Percentiles rank a stretch among this genome's conserved stretches.
These are phyloP conservation scores for Podospora bellae-mahoneyi DNA, from an alignment of 495 filamentous ascomycete species.

Conservation along the genomic window DNA sequence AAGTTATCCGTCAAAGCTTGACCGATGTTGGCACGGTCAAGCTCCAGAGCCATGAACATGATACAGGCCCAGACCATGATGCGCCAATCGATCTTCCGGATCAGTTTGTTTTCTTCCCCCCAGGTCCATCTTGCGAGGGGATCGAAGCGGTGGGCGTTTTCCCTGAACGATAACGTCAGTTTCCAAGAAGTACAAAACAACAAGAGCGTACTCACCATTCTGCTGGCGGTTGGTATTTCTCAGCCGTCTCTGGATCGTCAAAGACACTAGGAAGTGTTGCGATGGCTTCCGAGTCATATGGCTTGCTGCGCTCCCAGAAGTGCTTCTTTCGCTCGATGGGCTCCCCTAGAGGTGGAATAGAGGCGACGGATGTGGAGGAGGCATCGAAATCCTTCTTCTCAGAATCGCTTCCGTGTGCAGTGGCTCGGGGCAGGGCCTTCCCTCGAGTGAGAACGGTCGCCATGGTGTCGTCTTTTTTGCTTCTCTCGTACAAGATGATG, in stretches of 20 bases:
- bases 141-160: constrained; percentile 46
- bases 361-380: constrained; percentile 22
- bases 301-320: constrained; percentile 42
- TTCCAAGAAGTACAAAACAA: neutral
- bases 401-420: constrained; percentile 12
- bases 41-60: constrained; percentile 80
- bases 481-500: neutral
- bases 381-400: constrained; percentile 14
- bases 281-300: constrained; percentile 51
- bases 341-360: constrained; percentile 38
- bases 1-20: constrained; percentile 44
- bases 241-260: constrained; percentile 38
- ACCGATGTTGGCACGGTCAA: constrained; percentile 67
- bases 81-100: constrained; percentile 41
- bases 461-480: constrained; percentile 16
- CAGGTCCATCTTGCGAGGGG: constrained; percentile 43
- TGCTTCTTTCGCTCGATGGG: constrained; percentile 41
- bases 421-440: constrained; percentile 7
- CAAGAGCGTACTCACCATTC: constrained; percentile 34
- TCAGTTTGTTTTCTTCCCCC: constrained; percentile 38
- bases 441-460: constrained; percentile 24
- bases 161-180: constrained; percentile 28
- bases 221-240: constrained; percentile 36
- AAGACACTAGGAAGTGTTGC: constrained; percentile 47
- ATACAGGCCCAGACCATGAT: constrained; percentile 63